Base-by-base conservation (phyloP, 805 yeast genomes). In the Schwanniomyces sp. region DNA sequence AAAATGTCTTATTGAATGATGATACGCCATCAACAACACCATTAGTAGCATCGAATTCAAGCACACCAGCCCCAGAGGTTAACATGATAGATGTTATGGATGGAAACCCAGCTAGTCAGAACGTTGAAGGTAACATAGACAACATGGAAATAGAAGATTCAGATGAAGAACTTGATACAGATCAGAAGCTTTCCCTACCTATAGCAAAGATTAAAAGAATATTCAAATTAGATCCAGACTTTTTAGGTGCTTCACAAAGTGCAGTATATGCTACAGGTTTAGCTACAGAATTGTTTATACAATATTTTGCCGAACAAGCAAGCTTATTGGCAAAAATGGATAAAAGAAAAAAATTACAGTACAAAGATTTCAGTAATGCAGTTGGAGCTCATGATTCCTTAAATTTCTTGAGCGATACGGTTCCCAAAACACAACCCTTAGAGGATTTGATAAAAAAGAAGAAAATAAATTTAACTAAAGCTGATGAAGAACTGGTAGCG, bases 271-370 rank as follows among this genome's bases (percentile, higher is more conserved):
- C 89, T 12, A 73, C 88, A 6, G 89, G 88, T 2, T 75, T 85
- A n/a, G 91, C 94, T 7, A 82, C 92, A 0, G 94, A 88, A 57
- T 66, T 86, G 18, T 88, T 88, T 59, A 75, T 87, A 18, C 84
- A 83, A 63, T 80, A 82, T 57, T 74, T 87, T 50, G 77, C 88
- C 1, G 89, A 84, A 59, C 88, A 85, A 59, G 91, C 94, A 0
- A 71, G 82, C 5, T 64, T 84, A 47, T 70, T 75, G 18, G 87
- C 95, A 28, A 80, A 82, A 54, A 70, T 82, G 32, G 86, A 81
- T 26, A 81, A 82, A 52, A 69, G 92, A 40, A 85, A 85, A 70
- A 85, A 84, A 54, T 67, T 88, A n/a, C 76, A 74, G 46, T 88
- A 88, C 63, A 75, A 78, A 42, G 95, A 88, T 62, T 80, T 87